A percentile compares a stretch with the other conserved stretches of the same genome.
Conservation (phyloP, 164 flowering plant species). For the Echeveria elegans region DNA sequence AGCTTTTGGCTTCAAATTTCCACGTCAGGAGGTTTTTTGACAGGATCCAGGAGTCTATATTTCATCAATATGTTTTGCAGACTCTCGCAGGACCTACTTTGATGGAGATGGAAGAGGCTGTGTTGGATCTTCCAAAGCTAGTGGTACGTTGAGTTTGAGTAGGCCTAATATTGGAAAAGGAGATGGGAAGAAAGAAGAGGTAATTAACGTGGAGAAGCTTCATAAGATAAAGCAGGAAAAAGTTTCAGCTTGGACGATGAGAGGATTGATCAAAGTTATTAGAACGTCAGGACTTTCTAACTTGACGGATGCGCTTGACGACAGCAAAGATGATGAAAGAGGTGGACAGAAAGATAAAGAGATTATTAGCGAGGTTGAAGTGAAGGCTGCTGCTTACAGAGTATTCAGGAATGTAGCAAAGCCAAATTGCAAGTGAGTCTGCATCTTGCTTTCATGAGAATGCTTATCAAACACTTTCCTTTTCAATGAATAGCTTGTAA, state of each 20-base stretch:
- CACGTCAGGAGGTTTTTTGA: constrained; percentile 71
- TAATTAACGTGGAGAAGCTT: constrained; percentile 61
- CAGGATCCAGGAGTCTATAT: constrained; percentile 71
- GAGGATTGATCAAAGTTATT: constrained; percentile 41
- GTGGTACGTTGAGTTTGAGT: constrained; percentile 45
- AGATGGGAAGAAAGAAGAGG: constrained; percentile 29
- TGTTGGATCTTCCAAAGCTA: constrained; percentile 17
- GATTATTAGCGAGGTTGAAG: constrained; percentile 72
- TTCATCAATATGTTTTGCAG: constrained; percentile 65
- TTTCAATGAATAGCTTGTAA: constrained; percentile 17
- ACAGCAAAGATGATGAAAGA: constrained; percentile 34
- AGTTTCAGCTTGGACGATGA: constrained; percentile 85
- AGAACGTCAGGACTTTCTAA: constrained; percentile 47
- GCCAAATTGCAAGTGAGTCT: constrained; percentile 52
- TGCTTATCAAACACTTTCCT: background rate
- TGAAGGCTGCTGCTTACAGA: constrained; percentile 51
- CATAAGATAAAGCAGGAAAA: constrained; percentile 50
- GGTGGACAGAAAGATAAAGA: constrained; percentile 34
- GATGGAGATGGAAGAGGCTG: constrained; percentile 34
- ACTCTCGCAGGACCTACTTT: constrained; percentile 66
- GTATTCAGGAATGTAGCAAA: constrained; percentile 77
- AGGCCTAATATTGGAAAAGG: constrained; percentile 23
- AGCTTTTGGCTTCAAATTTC: constrained; percentile 59
- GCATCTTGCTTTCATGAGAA: background rate
- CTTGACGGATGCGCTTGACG: constrained; percentile 34